A percentile compares a stretch with the other conserved stretches of the same genome.
Conservation (phyloP, 768 basidiomycete genomes). For the Suillus luteus region DNA sequence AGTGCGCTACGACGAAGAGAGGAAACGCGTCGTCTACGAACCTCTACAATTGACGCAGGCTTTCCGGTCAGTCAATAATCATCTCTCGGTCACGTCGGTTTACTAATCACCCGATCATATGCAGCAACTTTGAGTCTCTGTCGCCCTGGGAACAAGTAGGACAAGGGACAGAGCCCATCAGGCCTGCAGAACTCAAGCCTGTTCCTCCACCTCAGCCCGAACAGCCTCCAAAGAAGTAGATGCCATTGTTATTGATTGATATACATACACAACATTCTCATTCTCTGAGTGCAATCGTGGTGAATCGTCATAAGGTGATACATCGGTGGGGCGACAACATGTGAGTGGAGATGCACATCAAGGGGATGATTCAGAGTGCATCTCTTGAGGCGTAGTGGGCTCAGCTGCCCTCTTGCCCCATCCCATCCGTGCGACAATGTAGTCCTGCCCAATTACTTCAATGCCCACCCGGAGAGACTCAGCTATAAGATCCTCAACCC, state of each 20-base stretch:
- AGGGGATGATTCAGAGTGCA: slow-evolving; percentile 3
- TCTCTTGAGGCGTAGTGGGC: slow-evolving; percentile 8
- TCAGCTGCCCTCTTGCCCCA: slow-evolving; percentile 51
- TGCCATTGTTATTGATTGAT: slow-evolving; percentile 3
- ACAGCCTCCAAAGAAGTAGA: slow-evolving; percentile 79
- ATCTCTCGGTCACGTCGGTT: neutral
- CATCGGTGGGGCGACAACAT: neutral
- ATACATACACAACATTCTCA: slow-evolving; percentile 10
- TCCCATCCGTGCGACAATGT: slow-evolving; percentile 83
- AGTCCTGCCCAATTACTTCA: slow-evolving; percentile 92
- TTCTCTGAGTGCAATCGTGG: neutral
- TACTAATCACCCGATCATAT: slow-evolving; percentile 4
- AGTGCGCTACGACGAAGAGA: slow-evolving; percentile 96
- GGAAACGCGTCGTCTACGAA: slow-evolving; percentile 96
- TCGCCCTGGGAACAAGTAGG: slow-evolving; percentile 98
- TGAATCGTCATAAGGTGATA: neutral
- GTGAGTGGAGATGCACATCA: slow-evolving; percentile 2
- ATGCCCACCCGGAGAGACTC: slow-evolving; percentile 83
- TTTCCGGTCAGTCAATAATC: slow-evolving; percentile 68
- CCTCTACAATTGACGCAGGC: slow-evolving; percentile 97
- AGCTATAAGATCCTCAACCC: slow-evolving; percentile 95
- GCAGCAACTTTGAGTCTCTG: slow-evolving; percentile 88
- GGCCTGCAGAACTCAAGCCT: slow-evolving; percentile 75
- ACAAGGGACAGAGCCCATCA: slow-evolving; percentile 51
- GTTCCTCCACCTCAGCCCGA: slow-evolving; percentile 74